Base-by-base conservation (phyloP, 768 basidiomycete genomes). In the Pisolithus microcarpus region DNA sequence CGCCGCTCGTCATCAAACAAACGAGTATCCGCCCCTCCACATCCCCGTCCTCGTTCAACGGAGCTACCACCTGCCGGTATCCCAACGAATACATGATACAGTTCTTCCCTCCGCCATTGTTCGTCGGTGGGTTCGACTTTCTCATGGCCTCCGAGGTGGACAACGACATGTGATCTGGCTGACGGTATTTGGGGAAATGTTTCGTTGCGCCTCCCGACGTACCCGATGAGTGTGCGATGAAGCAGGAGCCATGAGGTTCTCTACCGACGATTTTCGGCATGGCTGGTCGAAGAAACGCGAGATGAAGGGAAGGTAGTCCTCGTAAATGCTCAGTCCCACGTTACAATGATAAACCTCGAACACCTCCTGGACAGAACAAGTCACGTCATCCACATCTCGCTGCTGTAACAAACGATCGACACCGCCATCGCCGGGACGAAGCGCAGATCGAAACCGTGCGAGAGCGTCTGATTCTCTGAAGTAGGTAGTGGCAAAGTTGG, bases 1-100 rank as follows among this genome's bases (percentile, higher is more conserved):
- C 52, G 11, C 56, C 58, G 6, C 58, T 58, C 4, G 61, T 58
- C 60, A 60, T 60, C 11, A 59, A 18, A 38, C 51, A 57, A 34
- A 58, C 56, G 0, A 52, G 53, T 44, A 58, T 53, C 7, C 9
- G 9, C 9, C 9, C 9, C 7, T 6, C 9, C 9, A 28, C 9
- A 4, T 28, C 28, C 9, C 28, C 28, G 5, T 28, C 28, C 28
- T 23, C 21, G 21, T 23, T 23, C 21, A 23, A 23, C 4, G 21
- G 21, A 23, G 21, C 21, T 4, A 23, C 21, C 21, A 23, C 21
- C 21, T 23, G 21, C 21, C 4, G 21, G 21, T 23, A 23, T 23
- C 21, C 21, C 21, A 23, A 23, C 21, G 21, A 23, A 23, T 23
- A 23, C 21, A 23, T 23, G 51, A 49, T 23, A 23, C 21, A 23